A percentile compares a stretch with the other conserved stretches of the same genome.
phyloP scores from a whole-genome alignment of 2,329 filamentous ascomycete genomes.

The Sporothrix protearum region DNA sequence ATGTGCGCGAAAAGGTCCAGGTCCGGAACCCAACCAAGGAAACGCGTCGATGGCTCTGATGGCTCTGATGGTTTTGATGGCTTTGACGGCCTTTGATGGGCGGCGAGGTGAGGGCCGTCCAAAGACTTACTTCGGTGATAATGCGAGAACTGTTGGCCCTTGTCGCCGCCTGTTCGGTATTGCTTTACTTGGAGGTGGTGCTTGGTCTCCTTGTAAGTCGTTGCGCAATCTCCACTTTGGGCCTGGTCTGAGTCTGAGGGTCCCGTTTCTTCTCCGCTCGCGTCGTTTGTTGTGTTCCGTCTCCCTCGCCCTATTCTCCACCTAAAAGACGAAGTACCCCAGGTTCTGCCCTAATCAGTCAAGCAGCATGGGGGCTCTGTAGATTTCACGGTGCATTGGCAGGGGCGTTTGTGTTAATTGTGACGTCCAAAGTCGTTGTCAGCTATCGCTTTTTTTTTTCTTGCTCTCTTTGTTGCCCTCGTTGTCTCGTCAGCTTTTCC shows the following conservation, averaged over 20 bases:
- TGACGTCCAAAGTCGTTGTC: background rate
- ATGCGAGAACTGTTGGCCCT: background rate
- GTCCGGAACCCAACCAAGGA: too few species aligned
- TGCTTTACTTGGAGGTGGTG: slow-evolving; percentile 3
- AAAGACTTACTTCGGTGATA: slow-evolving; percentile 5
- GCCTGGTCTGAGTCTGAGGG: background rate
- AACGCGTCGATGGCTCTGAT: too few species aligned
- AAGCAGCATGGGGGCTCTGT: background rate
- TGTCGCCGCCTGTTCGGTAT: background rate
- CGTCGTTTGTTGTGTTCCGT: background rate
- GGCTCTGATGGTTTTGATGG: too few species aligned
- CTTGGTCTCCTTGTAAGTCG: background rate
- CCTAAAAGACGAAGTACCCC: background rate
- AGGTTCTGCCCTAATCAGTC: slow-evolving; percentile 5
- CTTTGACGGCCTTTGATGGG: too few species aligned
- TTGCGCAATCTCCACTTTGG: background rate
- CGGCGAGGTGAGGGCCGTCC: background rate
- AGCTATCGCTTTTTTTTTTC: background rate
- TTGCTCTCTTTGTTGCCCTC: background rate
- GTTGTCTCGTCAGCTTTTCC: too few species aligned
- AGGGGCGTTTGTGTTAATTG: background rate
- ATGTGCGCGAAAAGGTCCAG: background rate
- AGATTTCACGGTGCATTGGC: background rate
- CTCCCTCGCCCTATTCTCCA: background rate
- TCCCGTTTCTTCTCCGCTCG: background rate